A percentile compares a stretch with the other conserved stretches of the same genome.
Evolutionary conservation across 148 eudicot species (phyloP).

Genomic region (Rhododendron simsii): DNA sequence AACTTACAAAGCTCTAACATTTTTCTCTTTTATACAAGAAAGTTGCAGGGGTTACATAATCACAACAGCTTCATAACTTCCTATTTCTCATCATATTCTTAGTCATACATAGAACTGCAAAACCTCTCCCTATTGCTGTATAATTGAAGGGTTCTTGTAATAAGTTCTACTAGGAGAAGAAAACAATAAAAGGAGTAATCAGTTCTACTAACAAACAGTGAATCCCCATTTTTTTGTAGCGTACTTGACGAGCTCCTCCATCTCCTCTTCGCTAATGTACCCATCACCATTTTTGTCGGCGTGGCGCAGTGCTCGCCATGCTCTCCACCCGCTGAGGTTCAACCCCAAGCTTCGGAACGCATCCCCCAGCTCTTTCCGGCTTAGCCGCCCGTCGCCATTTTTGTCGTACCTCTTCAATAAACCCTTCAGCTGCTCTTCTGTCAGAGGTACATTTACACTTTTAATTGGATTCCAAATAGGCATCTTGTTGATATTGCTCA

Average conservation of each 20-base stretch:
- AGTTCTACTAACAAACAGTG: not conserved
- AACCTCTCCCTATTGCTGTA: not conserved
- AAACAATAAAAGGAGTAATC: not conserved
- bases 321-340: not conserved
- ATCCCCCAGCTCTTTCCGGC: not conserved
- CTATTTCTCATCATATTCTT: no score
- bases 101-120: not conserved
- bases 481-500: not conserved
- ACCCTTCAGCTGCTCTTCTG: not conserved
- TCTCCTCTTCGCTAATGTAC: not conserved
- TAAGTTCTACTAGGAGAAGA: not conserved
- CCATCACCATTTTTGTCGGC: conserved; percentile 7
- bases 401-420: not conserved
- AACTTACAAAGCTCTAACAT: no score
- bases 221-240: not conserved
- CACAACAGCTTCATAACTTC: not conserved
- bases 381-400: not conserved
- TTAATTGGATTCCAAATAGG: not conserved
- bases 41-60: not conserved
- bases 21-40: not conserved
- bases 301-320: not conserved
- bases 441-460: not conserved
- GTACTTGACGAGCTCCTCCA: not conserved
- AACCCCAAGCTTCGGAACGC: not conserved
- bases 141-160: not conserved